Percentiles rank a stretch among this genome's conserved stretches.
Evolutionary conservation across 306 rosid genomes (phyloP).

Genomic region (Herpetospermum pedunculosum): DNA sequence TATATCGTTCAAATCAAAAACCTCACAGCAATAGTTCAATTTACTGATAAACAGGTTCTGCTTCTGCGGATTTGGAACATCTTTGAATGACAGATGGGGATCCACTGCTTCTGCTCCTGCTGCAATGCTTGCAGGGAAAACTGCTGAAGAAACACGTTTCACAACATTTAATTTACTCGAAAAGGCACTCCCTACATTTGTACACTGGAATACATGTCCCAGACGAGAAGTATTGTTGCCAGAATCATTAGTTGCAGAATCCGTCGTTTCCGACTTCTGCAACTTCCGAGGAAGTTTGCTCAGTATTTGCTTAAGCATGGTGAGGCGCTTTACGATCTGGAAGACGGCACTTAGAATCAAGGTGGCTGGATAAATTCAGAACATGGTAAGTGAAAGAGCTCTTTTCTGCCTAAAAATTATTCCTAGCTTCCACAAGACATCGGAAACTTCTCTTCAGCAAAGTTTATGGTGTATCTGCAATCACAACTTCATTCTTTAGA

Average conservation of each 20-base stretch:
- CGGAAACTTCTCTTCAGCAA: not conserved
- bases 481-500: not conserved
- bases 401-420: not conserved
- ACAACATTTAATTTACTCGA: conserved; percentile 93
- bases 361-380: not conserved
- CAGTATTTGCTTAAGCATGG: conserved; percentile 89
- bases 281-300: conserved; percentile 82
- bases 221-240: conserved; percentile 45
- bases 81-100: conserved; percentile 80
- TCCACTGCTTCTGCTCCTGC: conserved; percentile 82
- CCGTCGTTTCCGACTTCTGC: conserved; percentile 54
- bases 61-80: conserved; percentile 81
- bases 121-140: conserved; percentile 74
- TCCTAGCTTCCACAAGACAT: not conserved
- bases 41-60: conserved; percentile 75
- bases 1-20: conserved; percentile 46
- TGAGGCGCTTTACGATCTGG: conserved; percentile 22
- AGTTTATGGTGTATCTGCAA: not conserved
- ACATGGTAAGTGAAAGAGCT: not conserved
- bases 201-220: conserved; percentile 83
- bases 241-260: conserved; percentile 53
- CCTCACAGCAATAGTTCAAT: conserved; percentile 78
- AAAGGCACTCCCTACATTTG: conserved; percentile 85
- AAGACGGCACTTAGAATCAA: conserved; percentile 22
- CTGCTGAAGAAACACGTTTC: conserved; percentile 90